Percentiles rank a stretch among this genome's conserved stretches.
These are phyloP conservation scores for Xylaria longipes DNA, from an alignment of 495 filamentous ascomycete genomes.

Conservation along the genomic window DNA sequence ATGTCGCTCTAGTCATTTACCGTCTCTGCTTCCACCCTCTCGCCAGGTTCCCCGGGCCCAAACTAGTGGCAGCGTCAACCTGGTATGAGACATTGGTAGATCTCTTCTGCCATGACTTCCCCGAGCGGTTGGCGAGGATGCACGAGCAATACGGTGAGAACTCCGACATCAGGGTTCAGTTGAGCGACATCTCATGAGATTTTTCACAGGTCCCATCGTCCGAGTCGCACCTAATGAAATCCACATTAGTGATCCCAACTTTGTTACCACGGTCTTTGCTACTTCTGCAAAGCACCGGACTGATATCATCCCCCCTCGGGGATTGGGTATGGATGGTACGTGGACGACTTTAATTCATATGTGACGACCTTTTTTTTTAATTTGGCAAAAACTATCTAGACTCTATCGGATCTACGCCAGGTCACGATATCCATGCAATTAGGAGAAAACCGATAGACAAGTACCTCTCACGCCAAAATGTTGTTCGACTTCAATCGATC, in stretches of 20 bases:
- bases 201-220: background rate
- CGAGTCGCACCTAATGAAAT: background rate
- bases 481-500: conserved; percentile 31
- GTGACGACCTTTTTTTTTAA: background rate
- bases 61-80: background rate
- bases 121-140: conserved; percentile 1
- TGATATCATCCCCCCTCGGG: conserved; percentile 4
- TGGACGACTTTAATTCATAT: background rate
- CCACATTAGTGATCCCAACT: background rate
- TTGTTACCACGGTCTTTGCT: background rate
- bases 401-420: conserved; percentile 6
- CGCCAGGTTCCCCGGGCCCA: background rate
- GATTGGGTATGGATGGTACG: background rate
- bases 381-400: background rate
- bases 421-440: conserved; percentile 30
- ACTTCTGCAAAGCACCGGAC: conserved; percentile 13
- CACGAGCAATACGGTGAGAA: conserved; percentile 1
- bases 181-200: background rate
- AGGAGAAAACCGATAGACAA: conserved; percentile 27
- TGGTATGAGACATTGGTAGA: conserved; percentile 6
- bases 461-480: conserved; percentile 30
- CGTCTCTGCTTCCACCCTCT: conserved; percentile 4
- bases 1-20: background rate
- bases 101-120: conserved; percentile 1
- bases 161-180: background rate